phyloP scores from a whole-genome alignment of 495 filamentous ascomycete species.

The Talaromyces wortmannii region DNA sequence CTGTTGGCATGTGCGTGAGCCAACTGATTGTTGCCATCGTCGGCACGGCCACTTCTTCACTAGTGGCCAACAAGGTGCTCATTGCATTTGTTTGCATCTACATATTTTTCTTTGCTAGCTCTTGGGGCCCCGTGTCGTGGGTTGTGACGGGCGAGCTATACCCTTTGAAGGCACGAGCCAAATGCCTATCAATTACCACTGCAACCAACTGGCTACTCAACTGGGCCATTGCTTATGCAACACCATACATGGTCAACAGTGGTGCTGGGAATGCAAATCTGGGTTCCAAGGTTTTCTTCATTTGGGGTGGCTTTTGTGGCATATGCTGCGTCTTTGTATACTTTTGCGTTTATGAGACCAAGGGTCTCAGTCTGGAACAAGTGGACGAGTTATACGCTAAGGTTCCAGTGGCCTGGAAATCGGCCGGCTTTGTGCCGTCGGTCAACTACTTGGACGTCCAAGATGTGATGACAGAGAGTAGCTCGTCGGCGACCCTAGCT shows the following conservation, averaged over 20 bases:
- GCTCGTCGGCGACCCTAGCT: background rate
- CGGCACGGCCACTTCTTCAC: constrained; percentile 39
- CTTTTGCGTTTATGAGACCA: constrained; percentile 75
- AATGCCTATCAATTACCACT: constrained; percentile 66
- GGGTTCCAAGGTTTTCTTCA: constrained; percentile 60
- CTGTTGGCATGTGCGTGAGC: constrained; percentile 61
- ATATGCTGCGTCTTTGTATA: constrained; percentile 69
- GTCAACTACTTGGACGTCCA: constrained; percentile 29
- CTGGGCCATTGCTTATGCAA: constrained; percentile 70
- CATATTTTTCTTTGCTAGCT: constrained; percentile 75
- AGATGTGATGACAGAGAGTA: constrained; percentile 10
- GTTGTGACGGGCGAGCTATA: constrained; percentile 74
- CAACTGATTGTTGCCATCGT: constrained; percentile 65
- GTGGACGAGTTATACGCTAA: constrained; percentile 75
- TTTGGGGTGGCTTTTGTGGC: constrained; percentile 71
- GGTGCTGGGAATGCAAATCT: constrained; percentile 59
- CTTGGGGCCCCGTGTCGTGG: constrained; percentile 76
- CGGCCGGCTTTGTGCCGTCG: constrained; percentile 37
- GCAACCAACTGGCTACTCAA: constrained; percentile 72
- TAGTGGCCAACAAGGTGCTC: constrained; percentile 55
- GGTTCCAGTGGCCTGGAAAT: constrained; percentile 48
- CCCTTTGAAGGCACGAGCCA: constrained; percentile 62
- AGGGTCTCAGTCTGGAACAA: constrained; percentile 73
- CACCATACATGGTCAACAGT: constrained; percentile 68
- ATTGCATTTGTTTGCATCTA: constrained; percentile 73